These are phyloP conservation scores for Pseudozyma thailandica DNA, from an alignment of 1,284 basidiomycete species.

Conservation along the genomic window DNA sequence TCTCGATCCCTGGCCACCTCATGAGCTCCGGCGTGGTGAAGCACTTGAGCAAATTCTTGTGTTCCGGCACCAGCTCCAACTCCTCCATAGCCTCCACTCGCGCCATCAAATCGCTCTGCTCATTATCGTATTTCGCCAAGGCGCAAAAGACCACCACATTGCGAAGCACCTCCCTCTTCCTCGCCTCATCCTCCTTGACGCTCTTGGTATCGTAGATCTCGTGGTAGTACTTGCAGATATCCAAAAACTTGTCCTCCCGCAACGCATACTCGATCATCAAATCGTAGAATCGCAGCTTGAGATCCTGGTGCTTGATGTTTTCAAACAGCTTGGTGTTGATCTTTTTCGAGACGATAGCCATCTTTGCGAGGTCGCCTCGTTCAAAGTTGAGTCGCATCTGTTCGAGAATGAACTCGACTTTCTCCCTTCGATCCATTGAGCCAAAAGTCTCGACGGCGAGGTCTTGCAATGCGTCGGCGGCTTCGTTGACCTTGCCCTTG, in stretches of 20 bases:
- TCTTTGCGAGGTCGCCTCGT: slow-evolving; percentile 84
- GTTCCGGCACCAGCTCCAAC: slow-evolving; percentile 81
- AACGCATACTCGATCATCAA: slow-evolving; percentile 95
- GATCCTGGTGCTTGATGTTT: slow-evolving; percentile 86
- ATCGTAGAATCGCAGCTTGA: slow-evolving; percentile 95
- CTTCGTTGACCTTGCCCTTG: slow-evolving; percentile 57
- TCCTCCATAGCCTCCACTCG: slow-evolving; percentile 78
- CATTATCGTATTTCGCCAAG: slow-evolving; percentile 92
- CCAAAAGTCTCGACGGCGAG: slow-evolving; percentile 99
- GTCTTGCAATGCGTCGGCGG: slow-evolving; percentile 76
- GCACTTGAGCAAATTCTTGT: slow-evolving; percentile 93
- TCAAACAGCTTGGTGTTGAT: slow-evolving; percentile 87
- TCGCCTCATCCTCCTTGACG: slow-evolving; percentile 76
- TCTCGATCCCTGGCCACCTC: slow-evolving; percentile 97
- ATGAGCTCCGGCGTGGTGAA: slow-evolving; percentile 95
- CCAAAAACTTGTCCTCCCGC: slow-evolving; percentile 84
- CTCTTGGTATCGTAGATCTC: slow-evolving; percentile 95
- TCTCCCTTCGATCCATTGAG: slow-evolving; percentile 96
- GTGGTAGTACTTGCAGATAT: slow-evolving; percentile 93
- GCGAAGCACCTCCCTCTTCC: slow-evolving; percentile 60
- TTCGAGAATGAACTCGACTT: slow-evolving; percentile 97
- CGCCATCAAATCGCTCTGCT: slow-evolving; percentile 96
- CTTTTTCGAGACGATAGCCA: slow-evolving; percentile 89
- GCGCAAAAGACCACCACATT: slow-evolving; percentile 95
- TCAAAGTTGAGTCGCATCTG: slow-evolving; percentile 93